These are phyloP conservation scores for Theileria luwenshuni DNA, from an alignment of 169 alveolate species.

Conservation along the genomic window DNA sequence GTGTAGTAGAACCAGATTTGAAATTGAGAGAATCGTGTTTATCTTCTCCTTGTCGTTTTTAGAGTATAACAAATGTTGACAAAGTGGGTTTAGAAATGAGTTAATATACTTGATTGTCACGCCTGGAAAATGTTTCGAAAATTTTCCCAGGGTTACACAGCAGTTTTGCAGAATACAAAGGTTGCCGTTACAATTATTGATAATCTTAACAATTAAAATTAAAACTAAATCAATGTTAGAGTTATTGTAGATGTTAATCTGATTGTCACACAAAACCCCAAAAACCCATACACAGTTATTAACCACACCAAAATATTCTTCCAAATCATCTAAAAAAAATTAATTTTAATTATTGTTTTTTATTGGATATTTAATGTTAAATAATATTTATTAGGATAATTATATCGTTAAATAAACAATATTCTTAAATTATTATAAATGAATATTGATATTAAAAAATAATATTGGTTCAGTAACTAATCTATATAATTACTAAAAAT, in stretches of 20 bases:
- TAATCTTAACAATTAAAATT: constrained; percentile 7
- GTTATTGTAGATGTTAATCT: background rate
- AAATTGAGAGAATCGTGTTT: background rate
- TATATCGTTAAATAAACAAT: no score
- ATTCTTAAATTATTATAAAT: no score
- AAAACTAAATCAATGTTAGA: background rate
- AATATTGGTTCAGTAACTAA: no score
- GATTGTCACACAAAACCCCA: constrained; percentile 15
- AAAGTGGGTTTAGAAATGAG: constrained; percentile 6
- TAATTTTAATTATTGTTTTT: no score
- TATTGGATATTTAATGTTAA: no score
- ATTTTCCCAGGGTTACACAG: constrained; percentile 44
- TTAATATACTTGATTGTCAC: background rate
- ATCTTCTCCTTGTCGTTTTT: constrained; percentile 25
- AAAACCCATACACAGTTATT: constrained; percentile 27
- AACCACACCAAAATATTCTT: constrained; percentile 1
- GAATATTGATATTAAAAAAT: no score
- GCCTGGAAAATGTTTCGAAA: constrained; percentile 16
- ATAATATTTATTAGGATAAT: no score
- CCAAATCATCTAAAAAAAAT: background rate
- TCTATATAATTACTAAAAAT: no score
- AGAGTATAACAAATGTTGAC: constrained; percentile 1
- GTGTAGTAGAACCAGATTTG: constrained; percentile 4
- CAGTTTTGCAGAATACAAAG: constrained; percentile 38
- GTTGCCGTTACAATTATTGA: constrained; percentile 15